Base-by-base conservation (phyloP, 371 early-diverging fungal genomes). In the Apophysomyces ossiformis region DNA sequence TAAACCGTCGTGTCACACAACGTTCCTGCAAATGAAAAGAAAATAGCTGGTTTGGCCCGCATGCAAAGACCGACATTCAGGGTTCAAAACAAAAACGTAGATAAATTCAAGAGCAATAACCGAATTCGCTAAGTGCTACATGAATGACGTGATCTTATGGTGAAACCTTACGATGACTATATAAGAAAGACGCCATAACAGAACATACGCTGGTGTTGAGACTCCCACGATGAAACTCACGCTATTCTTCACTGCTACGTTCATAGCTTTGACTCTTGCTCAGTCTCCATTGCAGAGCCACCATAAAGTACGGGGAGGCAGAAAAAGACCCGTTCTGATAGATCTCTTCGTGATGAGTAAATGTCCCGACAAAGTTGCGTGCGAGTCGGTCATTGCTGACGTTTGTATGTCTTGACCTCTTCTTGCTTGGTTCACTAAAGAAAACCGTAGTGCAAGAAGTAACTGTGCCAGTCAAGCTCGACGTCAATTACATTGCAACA, bases 271-370 rank as follows among this genome's bases (percentile, higher is more conserved):
- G 0, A 11, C 54, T 32, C 21, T 50, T 21, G 54, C 54, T 11
- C 5, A 8, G 4, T 18, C 54, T 18, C 54, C 54, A 0, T 21
- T 50, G 21, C 54, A 50, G 35, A 50, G 54, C 32, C 45, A 61
- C 5, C 26, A 44, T 4, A 18, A 45, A 32, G 16, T 43, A 35
- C 32, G 4, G 5, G 21, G 21, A 50, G 21, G 21, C 9, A 32
- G 26, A 39, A 26, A 26, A 26, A 61, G 21, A 18, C 44, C 76
- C 2, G 76, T 76, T 3, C 73, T 63, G 1, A 39, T 77, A 62
- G 83, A 79, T 16, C 66, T 83, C 26, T 80, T 78, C 58, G 85
- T 85, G 46, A 85, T 85, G 85, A 78, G 78, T 47, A 71, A 76
- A 54, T 85, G 83, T 50, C 85, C 85, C 2, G 83, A 85, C 61